phyloP scores from a whole-genome alignment of 495 filamentous ascomycete species.

The Cryomyces minteri region DNA sequence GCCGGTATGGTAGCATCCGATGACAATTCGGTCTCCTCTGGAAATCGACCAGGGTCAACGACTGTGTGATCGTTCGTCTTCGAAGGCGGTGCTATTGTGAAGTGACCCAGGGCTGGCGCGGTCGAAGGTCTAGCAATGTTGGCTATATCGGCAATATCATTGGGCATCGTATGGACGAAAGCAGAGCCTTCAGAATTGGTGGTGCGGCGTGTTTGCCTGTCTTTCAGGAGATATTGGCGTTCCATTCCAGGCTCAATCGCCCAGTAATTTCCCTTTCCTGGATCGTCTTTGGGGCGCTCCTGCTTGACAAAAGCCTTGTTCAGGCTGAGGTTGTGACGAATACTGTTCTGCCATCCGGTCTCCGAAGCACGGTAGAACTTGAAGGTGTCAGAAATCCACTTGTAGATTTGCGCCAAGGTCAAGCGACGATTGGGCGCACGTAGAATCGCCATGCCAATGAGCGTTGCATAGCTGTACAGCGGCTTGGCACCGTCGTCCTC shows the following conservation, averaged over 20 bases:
- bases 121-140: constrained; percentile 9
- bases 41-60: constrained; percentile 27
- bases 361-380: constrained; percentile 68
- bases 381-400: constrained; percentile 94
- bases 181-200: constrained; percentile 19
- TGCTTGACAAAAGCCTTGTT: constrained; percentile 97
- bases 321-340: constrained; percentile 91
- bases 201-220: constrained; percentile 47
- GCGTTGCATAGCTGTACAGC: constrained; percentile 76
- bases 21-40: constrained; percentile 44
- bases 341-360: constrained; percentile 95
- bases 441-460: constrained; percentile 95
- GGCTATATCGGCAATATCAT: constrained; percentile 1
- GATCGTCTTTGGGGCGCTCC: constrained; percentile 90
- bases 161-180: constrained; percentile 12
- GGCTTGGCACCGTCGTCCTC: constrained; percentile 83
- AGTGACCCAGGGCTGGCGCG: constrained; percentile 16
- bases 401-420: constrained; percentile 95
- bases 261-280: constrained; percentile 99
- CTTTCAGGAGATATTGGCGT: constrained; percentile 59
- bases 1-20: constrained; percentile 92
- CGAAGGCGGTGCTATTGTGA: constrained; percentile 7
- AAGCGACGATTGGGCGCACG: constrained; percentile 67
- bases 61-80: constrained; percentile 10
- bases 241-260: constrained; percentile 78